These are phyloP conservation scores for Colletotrichum orbiculare DNA, from an alignment of 2,329 filamentous ascomycete genomes.

Conservation along the genomic window DNA sequence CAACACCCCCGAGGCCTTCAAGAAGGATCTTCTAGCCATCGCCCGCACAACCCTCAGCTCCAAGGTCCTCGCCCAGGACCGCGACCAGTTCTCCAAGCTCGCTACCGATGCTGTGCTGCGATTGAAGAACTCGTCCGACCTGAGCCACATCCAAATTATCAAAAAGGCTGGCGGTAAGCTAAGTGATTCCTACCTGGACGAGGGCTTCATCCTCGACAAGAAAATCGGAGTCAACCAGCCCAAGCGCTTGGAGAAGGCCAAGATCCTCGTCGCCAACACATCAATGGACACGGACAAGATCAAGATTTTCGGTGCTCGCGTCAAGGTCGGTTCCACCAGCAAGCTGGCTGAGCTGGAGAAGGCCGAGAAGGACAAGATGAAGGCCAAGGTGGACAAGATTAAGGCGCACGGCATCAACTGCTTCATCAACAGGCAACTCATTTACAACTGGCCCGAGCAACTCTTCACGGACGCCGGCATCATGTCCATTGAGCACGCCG, in stretches of 20 bases:
- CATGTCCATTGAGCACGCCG: slow-evolving; percentile 97
- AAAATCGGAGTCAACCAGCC: slow-evolving; percentile 99
- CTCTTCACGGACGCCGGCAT: slow-evolving; percentile 98
- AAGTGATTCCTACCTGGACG: slow-evolving; percentile 96
- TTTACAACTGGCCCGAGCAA: slow-evolving; percentile 99
- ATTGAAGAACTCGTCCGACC: slow-evolving; percentile 88
- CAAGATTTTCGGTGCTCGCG: slow-evolving; percentile 97
- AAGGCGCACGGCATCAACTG: slow-evolving; percentile 99
- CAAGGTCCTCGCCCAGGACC: slow-evolving; percentile 94
- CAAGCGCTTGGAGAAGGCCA: slow-evolving; percentile 96
- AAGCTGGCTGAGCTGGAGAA: slow-evolving; percentile 99
- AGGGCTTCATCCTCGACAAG: slow-evolving; percentile 99
- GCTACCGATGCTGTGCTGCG: slow-evolving; percentile 92
- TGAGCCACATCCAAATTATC: slow-evolving; percentile 99
- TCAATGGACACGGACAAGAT: slow-evolving; percentile 99
- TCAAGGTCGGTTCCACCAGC: slow-evolving; percentile 95
- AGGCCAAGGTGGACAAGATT: slow-evolving; percentile 98
- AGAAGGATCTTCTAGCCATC: slow-evolving; percentile 89
- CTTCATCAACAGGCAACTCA: slow-evolving; percentile 98
- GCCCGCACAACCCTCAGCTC: slow-evolving; percentile 96
- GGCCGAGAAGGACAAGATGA: slow-evolving; percentile 99
- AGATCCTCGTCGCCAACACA: slow-evolving; percentile 97
- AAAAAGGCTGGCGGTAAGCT: slow-evolving; percentile 99
- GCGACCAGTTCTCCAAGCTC: slow-evolving; percentile 88
- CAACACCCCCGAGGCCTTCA: slow-evolving; percentile 83